These are phyloP conservation scores for Rosa persica DNA, from an alignment of 306 rosid genomes.

Conservation along the genomic window DNA sequence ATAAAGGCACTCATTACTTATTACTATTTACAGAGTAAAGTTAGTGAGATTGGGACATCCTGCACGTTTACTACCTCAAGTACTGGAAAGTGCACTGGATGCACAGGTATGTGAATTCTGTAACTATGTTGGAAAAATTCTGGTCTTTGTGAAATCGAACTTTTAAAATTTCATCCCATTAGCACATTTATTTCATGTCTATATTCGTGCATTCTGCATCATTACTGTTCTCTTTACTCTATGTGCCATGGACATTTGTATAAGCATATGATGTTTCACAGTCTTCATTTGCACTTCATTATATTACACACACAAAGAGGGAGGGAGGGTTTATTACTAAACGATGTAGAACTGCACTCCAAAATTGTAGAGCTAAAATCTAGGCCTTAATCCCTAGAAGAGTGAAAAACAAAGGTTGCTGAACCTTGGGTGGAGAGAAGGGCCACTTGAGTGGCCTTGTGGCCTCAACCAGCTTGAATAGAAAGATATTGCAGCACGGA, in stretches of 20 bases:
- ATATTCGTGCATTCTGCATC: neutral
- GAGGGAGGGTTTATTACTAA: neutral
- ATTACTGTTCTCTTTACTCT: neutral
- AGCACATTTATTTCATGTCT: neutral
- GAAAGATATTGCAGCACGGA: neutral
- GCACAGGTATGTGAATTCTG: constrained; percentile 64
- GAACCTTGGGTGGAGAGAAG: neutral
- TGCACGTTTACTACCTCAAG: constrained; percentile 98
- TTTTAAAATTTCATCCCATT: constrained; percentile 10
- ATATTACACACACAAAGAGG: neutral
- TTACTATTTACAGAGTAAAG: constrained; percentile 63
- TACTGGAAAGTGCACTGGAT: constrained; percentile 92
- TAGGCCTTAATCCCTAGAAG: neutral
- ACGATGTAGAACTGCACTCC: neutral
- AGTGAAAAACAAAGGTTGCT: neutral
- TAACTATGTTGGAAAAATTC: constrained; percentile 5
- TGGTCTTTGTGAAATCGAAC: neutral
- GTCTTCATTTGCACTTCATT: neutral
- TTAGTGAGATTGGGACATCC: constrained; percentile 98
- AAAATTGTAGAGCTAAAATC: neutral
- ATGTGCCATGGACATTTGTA: neutral
- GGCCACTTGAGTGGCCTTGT: neutral
- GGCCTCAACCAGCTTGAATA: neutral
- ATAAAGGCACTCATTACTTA: constrained; percentile 18
- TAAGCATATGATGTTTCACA: neutral